Percentiles rank a stretch among this genome's conserved stretches.
These are phyloP conservation scores for Amanita molliuscula DNA, from an alignment of 768 basidiomycete species.

Conservation along the genomic window DNA sequence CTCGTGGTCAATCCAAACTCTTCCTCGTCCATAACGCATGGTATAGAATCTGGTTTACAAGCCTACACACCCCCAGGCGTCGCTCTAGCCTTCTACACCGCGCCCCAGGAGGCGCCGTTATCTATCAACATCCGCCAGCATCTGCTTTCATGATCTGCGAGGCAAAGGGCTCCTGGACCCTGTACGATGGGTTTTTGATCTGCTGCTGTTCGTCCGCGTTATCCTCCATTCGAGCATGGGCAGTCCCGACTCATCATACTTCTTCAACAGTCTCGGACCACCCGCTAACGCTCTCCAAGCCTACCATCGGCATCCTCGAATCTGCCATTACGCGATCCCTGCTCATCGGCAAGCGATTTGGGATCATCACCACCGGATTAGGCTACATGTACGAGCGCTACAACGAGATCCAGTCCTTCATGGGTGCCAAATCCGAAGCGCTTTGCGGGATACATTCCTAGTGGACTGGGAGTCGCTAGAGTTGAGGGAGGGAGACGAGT, in stretches of 20 bases:
- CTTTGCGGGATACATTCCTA: conserved; percentile 24
- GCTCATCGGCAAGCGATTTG: conserved; percentile 25
- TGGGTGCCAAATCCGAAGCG: conserved; percentile 23
- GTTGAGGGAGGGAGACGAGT: conserved; percentile 19
- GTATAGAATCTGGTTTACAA: conserved; percentile 15
- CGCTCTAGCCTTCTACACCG: conserved; percentile 22
- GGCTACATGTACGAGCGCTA: conserved; percentile 23
- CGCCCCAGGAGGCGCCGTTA: conserved; percentile 18
- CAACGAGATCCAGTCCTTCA: conserved; percentile 22
- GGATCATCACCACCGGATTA: conserved; percentile 25
- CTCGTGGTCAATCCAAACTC: conserved; percentile 30
- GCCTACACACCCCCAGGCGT: conserved; percentile 18
- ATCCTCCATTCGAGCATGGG: background rate
- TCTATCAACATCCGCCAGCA: conserved; percentile 22
- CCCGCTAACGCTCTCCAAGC: conserved; percentile 22
- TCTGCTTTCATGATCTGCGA: conserved; percentile 20
- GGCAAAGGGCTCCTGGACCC: conserved; percentile 15
- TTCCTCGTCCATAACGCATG: conserved; percentile 22
- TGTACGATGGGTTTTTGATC: conserved; percentile 25
- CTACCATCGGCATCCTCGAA: conserved; percentile 24
- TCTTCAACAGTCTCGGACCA: conserved; percentile 23
- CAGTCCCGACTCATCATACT: background rate
- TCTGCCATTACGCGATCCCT: conserved; percentile 22
- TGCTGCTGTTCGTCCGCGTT: conserved; percentile 23
- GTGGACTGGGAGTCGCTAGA: conserved; percentile 24